These are phyloP conservation scores for Gaultheria prostrata DNA, from an alignment of 148 eudicot species.

Conservation along the genomic window DNA sequence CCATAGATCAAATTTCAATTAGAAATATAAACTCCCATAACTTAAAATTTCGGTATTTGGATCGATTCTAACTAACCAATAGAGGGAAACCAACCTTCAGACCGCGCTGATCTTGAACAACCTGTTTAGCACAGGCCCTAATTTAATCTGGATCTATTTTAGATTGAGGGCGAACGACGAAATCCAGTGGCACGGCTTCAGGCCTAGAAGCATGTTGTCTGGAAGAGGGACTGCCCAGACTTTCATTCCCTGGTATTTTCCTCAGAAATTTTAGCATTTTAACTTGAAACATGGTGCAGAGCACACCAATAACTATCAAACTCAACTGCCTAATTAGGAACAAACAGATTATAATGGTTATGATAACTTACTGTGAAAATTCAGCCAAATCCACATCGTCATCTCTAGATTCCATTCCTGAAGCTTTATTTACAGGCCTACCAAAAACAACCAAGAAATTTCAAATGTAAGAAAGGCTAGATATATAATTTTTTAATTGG, in stretches of 20 bases:
- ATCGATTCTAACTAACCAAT: background rate
- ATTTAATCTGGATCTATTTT: slow-evolving; percentile 94
- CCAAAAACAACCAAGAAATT: slow-evolving; percentile 11
- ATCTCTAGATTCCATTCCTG: slow-evolving; percentile 72
- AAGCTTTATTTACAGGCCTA: slow-evolving; percentile 67
- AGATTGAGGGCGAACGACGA: slow-evolving; percentile 86
- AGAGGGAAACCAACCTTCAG: slow-evolving; percentile 51
- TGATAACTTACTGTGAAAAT: slow-evolving; percentile 60
- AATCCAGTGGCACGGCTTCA: slow-evolving; percentile 95
- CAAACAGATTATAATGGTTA: background rate
- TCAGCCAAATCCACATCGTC: slow-evolving; percentile 74
- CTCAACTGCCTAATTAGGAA: background rate
- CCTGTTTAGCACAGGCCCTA: slow-evolving; percentile 80
- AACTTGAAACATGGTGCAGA: slow-evolving; percentile 7
- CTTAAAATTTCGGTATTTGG: background rate
- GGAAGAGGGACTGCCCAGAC: slow-evolving; percentile 65
- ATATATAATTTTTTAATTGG: background rate
- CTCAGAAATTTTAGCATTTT: slow-evolving; percentile 8
- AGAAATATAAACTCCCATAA: background rate
- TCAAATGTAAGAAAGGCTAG: background rate
- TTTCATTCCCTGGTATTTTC: slow-evolving; percentile 52
- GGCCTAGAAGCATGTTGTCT: slow-evolving; percentile 79
- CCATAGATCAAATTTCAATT: background rate
- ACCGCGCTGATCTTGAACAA: slow-evolving; percentile 74
- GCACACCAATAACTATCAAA: background rate